Percentiles rank a stretch among this genome's conserved stretches.
These are phyloP conservation scores for Zymoseptoria passerinii DNA, from an alignment of 2,329 filamentous ascomycete genomes.

Conservation along the genomic window DNA sequence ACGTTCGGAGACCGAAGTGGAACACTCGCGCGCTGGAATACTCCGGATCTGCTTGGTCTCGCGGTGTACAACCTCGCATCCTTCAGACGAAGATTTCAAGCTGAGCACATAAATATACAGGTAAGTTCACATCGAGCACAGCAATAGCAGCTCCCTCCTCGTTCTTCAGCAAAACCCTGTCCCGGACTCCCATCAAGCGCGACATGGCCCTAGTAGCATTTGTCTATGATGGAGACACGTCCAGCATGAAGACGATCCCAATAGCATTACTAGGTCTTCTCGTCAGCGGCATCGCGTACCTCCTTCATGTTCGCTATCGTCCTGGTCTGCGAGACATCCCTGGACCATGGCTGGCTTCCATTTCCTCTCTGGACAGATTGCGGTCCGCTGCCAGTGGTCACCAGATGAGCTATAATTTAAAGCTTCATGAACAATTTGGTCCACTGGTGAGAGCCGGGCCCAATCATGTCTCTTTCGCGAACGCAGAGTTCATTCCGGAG, in stretches of 20 bases:
- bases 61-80: not conserved
- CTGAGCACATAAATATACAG: not conserved
- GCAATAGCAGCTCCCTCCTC: not conserved
- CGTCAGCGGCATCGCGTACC: not conserved
- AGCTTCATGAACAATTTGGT: slow-evolving; percentile 25
- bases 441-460: slow-evolving; percentile 26
- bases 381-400: slow-evolving; percentile 60
- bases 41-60: not conserved
- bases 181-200: not conserved
- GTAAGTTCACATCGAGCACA: not conserved
- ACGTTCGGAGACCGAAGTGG: not conserved
- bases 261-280: not conserved
- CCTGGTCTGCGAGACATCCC: slow-evolving; percentile 37
- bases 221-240: not conserved
- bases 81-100: not conserved
- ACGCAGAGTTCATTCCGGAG: slow-evolving; percentile 23
- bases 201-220: not conserved
- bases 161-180: not conserved
- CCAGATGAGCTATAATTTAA: slow-evolving; percentile 48
- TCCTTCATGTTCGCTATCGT: slow-evolving; percentile 10
- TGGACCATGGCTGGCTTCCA: slow-evolving; percentile 44
- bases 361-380: slow-evolving; percentile 36
- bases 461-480: slow-evolving; percentile 26
- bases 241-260: not conserved
- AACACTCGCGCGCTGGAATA: not conserved